phyloP scores from a whole-genome alignment of 75 land plant species.

The Selaginella moellendorffii region DNA sequence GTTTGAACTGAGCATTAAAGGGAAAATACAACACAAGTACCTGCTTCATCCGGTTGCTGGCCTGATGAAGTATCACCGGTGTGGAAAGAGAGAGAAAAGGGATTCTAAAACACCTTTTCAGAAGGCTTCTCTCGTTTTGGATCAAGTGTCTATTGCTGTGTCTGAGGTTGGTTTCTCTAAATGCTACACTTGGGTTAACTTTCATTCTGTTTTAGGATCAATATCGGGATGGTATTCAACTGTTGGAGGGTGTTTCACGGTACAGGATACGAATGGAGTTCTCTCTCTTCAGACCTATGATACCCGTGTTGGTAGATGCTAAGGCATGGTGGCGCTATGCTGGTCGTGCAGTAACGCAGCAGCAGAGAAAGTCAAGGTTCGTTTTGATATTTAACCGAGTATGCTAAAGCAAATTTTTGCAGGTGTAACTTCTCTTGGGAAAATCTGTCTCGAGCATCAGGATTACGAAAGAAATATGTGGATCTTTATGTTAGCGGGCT shows the following conservation, averaged over 20 bases:
- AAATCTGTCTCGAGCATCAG: conserved; percentile 46
- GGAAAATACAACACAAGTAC: conserved; percentile 55
- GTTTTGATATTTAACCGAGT: not conserved
- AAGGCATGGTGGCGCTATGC: conserved; percentile 87
- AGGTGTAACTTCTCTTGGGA: conserved; percentile 77
- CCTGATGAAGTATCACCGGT: conserved; percentile 63
- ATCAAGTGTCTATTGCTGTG: conserved; percentile 63
- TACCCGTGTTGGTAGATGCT: conserved; percentile 41
- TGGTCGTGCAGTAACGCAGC: conserved; percentile 53
- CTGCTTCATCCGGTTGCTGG: conserved; percentile 85
- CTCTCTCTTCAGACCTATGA: conserved; percentile 63
- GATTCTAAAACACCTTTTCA: conserved; percentile 68
- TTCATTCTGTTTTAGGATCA: conserved; percentile 38
- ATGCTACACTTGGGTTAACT: not conserved
- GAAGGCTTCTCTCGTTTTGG: conserved; percentile 63
- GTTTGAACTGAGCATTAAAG: conserved; percentile 70
- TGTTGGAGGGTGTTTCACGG: conserved; percentile 70
- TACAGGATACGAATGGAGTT: conserved; percentile 59
- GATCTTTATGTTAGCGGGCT: conserved; percentile 63
- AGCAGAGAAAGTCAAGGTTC: conserved; percentile 39
- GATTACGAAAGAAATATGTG: conserved; percentile 62
- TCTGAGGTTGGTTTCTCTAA: conserved; percentile 40
- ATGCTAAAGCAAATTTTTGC: not conserved
- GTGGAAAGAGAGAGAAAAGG: conserved; percentile 76
- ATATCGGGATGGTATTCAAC: conserved; percentile 91